A percentile compares a stretch with the other conserved stretches of the same genome.
Evolutionary conservation across 306 rosid species (phyloP).

Genomic region (Acacia crassicarpa): DNA sequence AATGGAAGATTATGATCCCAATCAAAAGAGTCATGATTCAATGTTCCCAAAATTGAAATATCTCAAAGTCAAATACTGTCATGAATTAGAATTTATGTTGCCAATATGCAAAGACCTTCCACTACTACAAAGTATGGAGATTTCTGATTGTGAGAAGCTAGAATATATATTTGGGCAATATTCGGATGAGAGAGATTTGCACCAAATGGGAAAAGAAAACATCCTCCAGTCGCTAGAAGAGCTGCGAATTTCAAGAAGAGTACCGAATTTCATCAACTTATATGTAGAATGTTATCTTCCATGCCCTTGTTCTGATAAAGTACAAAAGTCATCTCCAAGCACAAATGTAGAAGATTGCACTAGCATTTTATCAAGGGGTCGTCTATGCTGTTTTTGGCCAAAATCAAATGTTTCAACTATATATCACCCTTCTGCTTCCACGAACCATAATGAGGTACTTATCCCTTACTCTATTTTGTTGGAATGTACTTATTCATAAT

Average conservation of each 20-base stretch:
- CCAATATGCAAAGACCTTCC: not conserved
- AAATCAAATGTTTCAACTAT: not conserved
- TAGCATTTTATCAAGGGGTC: not conserved
- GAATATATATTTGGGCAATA: not conserved
- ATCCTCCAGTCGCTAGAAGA: not conserved
- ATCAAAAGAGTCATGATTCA: not conserved
- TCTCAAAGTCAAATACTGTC: accelerated
- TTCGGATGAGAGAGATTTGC: not conserved
- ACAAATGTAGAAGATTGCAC: not conserved
- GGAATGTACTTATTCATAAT: not conserved
- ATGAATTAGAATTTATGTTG: not conserved
- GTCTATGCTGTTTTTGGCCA: not conserved
- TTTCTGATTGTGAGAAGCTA: not conserved
- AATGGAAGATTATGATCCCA: not conserved
- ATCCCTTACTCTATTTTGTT: not conserved
- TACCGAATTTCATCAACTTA: not conserved
- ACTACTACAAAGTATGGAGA: not conserved
- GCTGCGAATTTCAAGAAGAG: not conserved
- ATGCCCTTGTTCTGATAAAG: not conserved
- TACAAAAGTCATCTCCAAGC: not conserved
- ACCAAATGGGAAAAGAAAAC: not conserved
- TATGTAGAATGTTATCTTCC: not conserved
- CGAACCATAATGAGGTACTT: not conserved
- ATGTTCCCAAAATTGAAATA: not conserved
- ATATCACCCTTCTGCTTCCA: not conserved